These are phyloP conservation scores for Cymbomonas tetramitiformis DNA, from an alignment of 139 green algal genomes.

Conservation along the genomic window DNA sequence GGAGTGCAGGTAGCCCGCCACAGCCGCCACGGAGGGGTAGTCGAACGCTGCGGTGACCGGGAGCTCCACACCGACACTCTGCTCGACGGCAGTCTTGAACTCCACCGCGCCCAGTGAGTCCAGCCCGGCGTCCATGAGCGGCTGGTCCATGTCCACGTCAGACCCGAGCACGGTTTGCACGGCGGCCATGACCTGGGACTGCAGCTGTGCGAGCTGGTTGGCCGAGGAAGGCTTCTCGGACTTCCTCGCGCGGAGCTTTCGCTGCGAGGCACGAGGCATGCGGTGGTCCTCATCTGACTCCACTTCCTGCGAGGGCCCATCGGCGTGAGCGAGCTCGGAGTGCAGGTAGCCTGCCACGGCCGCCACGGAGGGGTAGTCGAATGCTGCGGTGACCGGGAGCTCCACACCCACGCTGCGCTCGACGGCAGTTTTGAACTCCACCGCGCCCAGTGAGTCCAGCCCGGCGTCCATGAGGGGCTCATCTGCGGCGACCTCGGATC, in stretches of 20 bases:
- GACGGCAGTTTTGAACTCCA: slow-evolving; percentile 67
- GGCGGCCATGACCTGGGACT: neutral
- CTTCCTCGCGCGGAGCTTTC: too few relatives aligned
- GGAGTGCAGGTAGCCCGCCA: neutral
- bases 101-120: slow-evolving; percentile 54
- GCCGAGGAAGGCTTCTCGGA: too few relatives aligned
- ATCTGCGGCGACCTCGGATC: slow-evolving; percentile 2
- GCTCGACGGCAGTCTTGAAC: slow-evolving; percentile 23
- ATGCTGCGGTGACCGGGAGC: slow-evolving; percentile 50
- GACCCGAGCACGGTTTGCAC: neutral
- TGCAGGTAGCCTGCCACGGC: slow-evolving; percentile 24
- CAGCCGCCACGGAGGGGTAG: slow-evolving; percentile 24
- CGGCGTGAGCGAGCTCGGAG: neutral
- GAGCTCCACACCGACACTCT: slow-evolving; percentile 25
- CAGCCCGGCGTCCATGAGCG: slow-evolving; percentile 56
- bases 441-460: slow-evolving; percentile 57
- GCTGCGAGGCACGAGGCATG: too few relatives aligned
- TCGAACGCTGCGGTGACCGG: slow-evolving; percentile 46
- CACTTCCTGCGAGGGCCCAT: too few relatives aligned
- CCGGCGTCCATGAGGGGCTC: slow-evolving; percentile 51
- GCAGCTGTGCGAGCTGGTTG: neutral
- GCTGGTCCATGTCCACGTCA: slow-evolving; percentile 24
- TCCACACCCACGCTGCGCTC: slow-evolving; percentile 38
- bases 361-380: slow-evolving; percentile 59
- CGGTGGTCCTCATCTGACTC: too few relatives aligned